Evolutionary conservation across 169 alveolate genomes (phyloP).

Genomic region (Hepatocystis sp.): DNA sequence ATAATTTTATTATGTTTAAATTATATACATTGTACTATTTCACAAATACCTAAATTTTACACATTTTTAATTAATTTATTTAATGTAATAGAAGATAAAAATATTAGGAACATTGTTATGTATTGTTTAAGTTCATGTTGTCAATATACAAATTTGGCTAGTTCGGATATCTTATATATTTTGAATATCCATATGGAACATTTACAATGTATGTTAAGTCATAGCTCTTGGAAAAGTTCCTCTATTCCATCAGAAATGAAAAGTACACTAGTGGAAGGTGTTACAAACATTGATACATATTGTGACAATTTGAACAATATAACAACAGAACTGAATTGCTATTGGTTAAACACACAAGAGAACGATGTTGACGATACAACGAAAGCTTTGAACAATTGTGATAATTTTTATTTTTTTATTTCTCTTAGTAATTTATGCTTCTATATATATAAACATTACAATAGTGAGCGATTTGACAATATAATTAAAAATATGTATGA

Average conservation of each 20-base stretch:
- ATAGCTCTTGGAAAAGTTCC: not conserved
- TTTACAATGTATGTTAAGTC: slow-evolving; percentile 2
- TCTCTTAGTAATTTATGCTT: slow-evolving; percentile 43
- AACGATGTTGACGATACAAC: not conserved
- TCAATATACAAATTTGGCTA: slow-evolving; percentile 30
- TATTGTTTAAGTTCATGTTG: slow-evolving; percentile 66
- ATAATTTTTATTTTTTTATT: slow-evolving; percentile 38
- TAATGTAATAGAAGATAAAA: not conserved
- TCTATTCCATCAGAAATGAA: not conserved
- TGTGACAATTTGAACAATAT: not conserved
- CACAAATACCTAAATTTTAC: slow-evolving; percentile 46
- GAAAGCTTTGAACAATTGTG: slow-evolving; percentile 1
- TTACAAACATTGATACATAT: not conserved
- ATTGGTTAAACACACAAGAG: not conserved
- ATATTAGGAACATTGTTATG: slow-evolving; percentile 28
- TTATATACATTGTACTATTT: slow-evolving; percentile 54
- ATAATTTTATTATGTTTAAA: slow-evolving; percentile 58
- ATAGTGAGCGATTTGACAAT: slow-evolving; percentile 30
- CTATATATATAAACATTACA: slow-evolving; percentile 69
- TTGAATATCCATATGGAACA: slow-evolving; percentile 11
- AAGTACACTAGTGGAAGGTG: not conserved
- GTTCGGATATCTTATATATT: slow-evolving; percentile 11
- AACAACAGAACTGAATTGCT: not conserved
- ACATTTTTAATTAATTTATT: slow-evolving; percentile 1
- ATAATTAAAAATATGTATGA: slow-evolving; percentile 14